Evolutionary conservation across 1,284 basidiomycete genomes (phyloP).

Genomic region (Mycena citricolor): DNA sequence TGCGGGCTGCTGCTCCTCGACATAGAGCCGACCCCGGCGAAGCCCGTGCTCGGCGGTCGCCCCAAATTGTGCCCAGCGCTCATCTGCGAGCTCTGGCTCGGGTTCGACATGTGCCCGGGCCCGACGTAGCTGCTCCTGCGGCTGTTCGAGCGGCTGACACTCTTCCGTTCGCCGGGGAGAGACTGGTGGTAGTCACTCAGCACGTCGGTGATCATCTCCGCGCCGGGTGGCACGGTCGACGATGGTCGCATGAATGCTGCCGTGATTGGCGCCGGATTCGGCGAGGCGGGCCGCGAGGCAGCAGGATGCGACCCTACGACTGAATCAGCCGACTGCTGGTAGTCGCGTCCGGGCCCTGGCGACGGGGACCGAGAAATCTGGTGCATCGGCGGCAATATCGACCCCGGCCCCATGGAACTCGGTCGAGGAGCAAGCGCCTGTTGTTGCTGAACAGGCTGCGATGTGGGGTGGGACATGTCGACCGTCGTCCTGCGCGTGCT

Average conservation of each 20-base stretch:
- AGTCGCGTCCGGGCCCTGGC: slow-evolving; percentile 52
- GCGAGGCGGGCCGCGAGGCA: slow-evolving; percentile 72
- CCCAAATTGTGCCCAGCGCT: slow-evolving; percentile 41
- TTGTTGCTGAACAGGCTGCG: slow-evolving; percentile 37
- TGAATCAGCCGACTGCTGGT: slow-evolving; percentile 66
- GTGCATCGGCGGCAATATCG: slow-evolving; percentile 9
- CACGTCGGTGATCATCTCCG: slow-evolving; percentile 61
- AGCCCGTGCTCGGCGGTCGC: slow-evolving; percentile 60
- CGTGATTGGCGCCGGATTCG: slow-evolving; percentile 56
- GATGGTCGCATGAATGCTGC: slow-evolving; percentile 75
- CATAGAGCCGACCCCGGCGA: slow-evolving; percentile 54
- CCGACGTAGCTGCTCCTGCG: slow-evolving; percentile 50
- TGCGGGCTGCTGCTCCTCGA: slow-evolving; percentile 62
- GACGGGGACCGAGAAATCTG: slow-evolving; percentile 26
- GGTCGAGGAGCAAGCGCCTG: slow-evolving; percentile 1
- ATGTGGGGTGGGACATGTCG: slow-evolving; percentile 15
- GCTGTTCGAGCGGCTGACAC: slow-evolving; percentile 43
- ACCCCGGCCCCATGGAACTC: background rate
- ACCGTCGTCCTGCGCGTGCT: slow-evolving; percentile 30
- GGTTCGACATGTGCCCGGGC: slow-evolving; percentile 31
- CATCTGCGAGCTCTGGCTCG: slow-evolving; percentile 27
- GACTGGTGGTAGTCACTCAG: slow-evolving; percentile 79
- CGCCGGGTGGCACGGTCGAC: slow-evolving; percentile 36
- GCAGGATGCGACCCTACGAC: slow-evolving; percentile 76
- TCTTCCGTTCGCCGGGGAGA: slow-evolving; percentile 81